These are phyloP conservation scores for Russula virescens DNA, from an alignment of 768 basidiomycete genomes.

Conservation along the genomic window DNA sequence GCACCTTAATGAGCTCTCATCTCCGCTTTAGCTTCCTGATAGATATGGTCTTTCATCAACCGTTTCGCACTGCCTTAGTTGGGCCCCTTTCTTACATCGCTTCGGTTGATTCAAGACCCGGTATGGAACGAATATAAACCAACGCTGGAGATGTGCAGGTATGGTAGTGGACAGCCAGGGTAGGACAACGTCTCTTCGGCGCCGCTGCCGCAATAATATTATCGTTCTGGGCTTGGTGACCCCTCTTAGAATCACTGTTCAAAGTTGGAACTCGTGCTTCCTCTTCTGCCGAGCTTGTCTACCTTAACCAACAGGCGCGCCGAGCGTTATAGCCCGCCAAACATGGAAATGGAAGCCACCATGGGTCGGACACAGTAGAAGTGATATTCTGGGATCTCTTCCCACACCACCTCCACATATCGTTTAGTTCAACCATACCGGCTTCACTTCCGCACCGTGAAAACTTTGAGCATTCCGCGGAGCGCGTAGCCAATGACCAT, in stretches of 20 bases:
- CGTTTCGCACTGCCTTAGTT: neutral
- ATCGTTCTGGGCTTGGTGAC: neutral
- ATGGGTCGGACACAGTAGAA: neutral
- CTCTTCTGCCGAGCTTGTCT: neutral
- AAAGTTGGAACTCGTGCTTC: neutral
- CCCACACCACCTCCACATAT: neutral
- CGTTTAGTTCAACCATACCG: neutral
- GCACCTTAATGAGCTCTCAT: constrained; percentile 5
- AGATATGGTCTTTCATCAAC: constrained; percentile 8
- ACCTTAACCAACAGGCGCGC: neutral
- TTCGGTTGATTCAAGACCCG: neutral
- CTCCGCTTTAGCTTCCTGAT: constrained; percentile 12
- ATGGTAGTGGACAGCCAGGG: neutral
- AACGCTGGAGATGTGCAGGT: neutral
- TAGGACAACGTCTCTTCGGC: neutral
- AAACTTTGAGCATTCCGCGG: neutral
- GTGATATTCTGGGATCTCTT: neutral
- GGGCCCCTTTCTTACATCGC: neutral
- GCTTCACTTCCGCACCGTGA: neutral
- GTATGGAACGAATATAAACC: neutral
- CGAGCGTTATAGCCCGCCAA: neutral
- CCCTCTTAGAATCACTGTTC: neutral
- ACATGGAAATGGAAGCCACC: neutral
- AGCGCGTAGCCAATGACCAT: neutral
- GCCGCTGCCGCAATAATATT: neutral